Evolutionary conservation across 2,329 filamentous ascomycete genomes (phyloP).

Genomic region (Bisporella sp.): DNA sequence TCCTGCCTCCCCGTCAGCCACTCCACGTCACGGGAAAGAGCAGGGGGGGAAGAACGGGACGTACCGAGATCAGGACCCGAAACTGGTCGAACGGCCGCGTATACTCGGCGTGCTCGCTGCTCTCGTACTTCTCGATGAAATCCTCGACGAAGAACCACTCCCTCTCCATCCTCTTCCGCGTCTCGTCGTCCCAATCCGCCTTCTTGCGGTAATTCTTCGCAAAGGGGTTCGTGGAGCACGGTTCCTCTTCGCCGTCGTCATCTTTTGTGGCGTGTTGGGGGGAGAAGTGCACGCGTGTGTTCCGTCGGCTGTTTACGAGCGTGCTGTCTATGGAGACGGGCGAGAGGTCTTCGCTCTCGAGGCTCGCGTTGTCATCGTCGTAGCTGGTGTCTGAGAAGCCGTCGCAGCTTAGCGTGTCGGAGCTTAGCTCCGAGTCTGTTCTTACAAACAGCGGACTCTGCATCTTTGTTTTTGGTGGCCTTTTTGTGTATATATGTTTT

Average conservation of each 20-base stretch:
- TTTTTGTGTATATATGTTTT: neutral
- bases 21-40: neutral
- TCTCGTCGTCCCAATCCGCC: neutral
- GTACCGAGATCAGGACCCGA: neutral
- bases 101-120: neutral
- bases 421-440: neutral
- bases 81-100: neutral
- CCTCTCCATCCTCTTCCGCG: neutral
- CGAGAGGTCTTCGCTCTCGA: neutral
- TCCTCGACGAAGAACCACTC: neutral
- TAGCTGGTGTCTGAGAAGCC: neutral
- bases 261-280: neutral
- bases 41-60: neutral
- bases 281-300: neutral
- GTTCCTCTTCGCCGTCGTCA: neutral
- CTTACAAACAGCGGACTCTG: neutral
- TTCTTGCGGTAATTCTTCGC: neutral
- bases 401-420: neutral
- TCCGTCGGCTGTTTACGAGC: neutral
- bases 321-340: neutral
- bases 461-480: neutral
- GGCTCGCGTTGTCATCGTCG: neutral
- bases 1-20: neutral
- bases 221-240: neutral
- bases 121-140: slow-evolving; percentile 1